Evolutionary conservation across 2,329 filamentous ascomycete genomes (phyloP).

Genomic region (Trichoderma sp.): DNA sequence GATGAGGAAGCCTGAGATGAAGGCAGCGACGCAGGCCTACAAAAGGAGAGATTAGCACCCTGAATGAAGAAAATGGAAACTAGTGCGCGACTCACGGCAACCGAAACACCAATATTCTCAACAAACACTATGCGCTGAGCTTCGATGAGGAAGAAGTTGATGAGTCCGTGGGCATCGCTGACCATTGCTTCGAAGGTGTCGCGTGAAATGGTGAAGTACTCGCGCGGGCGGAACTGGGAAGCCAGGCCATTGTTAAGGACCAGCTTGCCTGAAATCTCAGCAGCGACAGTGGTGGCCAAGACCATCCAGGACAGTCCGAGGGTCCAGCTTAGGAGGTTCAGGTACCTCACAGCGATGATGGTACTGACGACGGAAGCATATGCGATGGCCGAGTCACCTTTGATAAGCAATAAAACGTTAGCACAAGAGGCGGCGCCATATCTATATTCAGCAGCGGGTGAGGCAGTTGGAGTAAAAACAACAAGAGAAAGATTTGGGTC

Average conservation of each 20-base stretch:
- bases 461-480: not conserved
- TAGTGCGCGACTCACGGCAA: constrained; percentile 51
- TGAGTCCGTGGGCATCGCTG: constrained; percentile 65
- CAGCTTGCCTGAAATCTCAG: constrained; percentile 63
- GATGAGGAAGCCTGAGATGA: constrained; percentile 67
- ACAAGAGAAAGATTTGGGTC: not conserved
- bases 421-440: not conserved
- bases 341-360: constrained; percentile 66
- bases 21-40: constrained; percentile 61
- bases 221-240: constrained; percentile 65
- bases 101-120: constrained; percentile 64
- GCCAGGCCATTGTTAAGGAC: constrained; percentile 63
- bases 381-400: constrained; percentile 66
- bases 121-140: constrained; percentile 67
- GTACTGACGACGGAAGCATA: constrained; percentile 58
- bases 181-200: constrained; percentile 62
- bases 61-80: not conserved
- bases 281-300: constrained; percentile 60
- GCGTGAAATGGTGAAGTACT: constrained; percentile 67
- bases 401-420: constrained; percentile 25
- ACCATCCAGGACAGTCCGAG: constrained; percentile 67
- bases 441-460: no score
- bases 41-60: not conserved
- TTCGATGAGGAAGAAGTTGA: constrained; percentile 74
- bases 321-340: constrained; percentile 65